phyloP scores from a whole-genome alignment of 805 yeast genomes.

The Candida nitratophila region DNA sequence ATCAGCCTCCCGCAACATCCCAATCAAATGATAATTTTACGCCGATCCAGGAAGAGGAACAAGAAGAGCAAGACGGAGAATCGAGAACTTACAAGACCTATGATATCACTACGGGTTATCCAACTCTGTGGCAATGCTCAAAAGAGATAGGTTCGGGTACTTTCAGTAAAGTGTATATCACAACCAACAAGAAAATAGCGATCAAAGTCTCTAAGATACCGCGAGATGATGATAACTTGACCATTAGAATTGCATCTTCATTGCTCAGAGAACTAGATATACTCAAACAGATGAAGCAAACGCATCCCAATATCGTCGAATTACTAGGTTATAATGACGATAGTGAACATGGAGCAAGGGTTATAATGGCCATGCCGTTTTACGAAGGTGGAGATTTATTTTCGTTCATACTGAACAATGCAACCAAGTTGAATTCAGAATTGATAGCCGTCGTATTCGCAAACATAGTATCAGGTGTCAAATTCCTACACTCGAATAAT shows the following conservation, averaged over 20 bases:
- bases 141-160: slow-evolving; percentile 58
- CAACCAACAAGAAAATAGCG: slow-evolving; percentile 43
- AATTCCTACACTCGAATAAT: slow-evolving; percentile 57
- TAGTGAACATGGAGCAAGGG: slow-evolving; percentile 15
- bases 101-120: slow-evolving; percentile 6
- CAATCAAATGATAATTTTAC: too few species aligned
- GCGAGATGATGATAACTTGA: slow-evolving; percentile 24
- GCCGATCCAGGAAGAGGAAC: not conserved
- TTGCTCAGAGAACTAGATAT: slow-evolving; percentile 70
- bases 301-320: slow-evolving; percentile 64
- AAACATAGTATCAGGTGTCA: slow-evolving; percentile 64
- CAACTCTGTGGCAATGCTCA: slow-evolving; percentile 28
- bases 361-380: slow-evolving; percentile 59
- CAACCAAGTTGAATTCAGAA: slow-evolving; percentile 36
- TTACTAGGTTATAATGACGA: slow-evolving; percentile 45
- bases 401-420: slow-evolving; percentile 43
- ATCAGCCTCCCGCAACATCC: slow-evolving; percentile 13
- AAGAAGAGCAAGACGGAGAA: not conserved
- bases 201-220: slow-evolving; percentile 56
- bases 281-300: slow-evolving; percentile 33
- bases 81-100: slow-evolving; percentile 8
- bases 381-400: slow-evolving; percentile 84
- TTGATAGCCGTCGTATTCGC: slow-evolving; percentile 57
- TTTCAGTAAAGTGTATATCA: slow-evolving; percentile 58
- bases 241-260: slow-evolving; percentile 52